Base-by-base conservation (phyloP, 2,329 filamentous ascomycete species). In the Trichophyton benhamiae region DNA sequence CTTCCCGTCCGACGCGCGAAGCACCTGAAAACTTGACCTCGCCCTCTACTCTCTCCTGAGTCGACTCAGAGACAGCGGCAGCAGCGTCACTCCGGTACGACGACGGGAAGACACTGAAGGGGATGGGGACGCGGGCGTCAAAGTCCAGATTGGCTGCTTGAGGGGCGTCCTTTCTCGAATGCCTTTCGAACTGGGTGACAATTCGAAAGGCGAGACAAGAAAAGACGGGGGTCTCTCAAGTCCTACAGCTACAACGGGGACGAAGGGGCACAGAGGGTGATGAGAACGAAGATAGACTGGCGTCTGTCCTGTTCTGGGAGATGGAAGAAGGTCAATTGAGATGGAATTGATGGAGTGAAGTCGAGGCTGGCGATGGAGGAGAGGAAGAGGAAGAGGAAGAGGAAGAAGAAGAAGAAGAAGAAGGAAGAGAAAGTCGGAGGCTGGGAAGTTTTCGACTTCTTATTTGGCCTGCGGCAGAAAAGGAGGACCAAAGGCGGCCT, bases 81-180 rank as follows among this genome's bases (percentile, higher is more conserved):
- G 82, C 81, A 80, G 82, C 81, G 80, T 85, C 83, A 83, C 82
- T 86, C 80, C 88, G 85, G 85, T 96, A 97, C 80, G 91, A 89
- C 79, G 91, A 96, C 83, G 92, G 92, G 86, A 97, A 96, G 88
- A 96, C 88, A 89, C 91, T 96, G 87, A 96, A 95, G 82, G 92
- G 92, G 81, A 97, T 94, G 83, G 92, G 90, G 80, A 96, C 89
- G 80, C 91, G 89, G 81, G 91, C 91, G 88, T 96, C 91, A 94
- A 95, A 96, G 89, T 96, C 91, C 91, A 96, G 91, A 83, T 90
- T 96, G 89, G 82, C 89, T 87, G 87, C 86, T 86, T 88, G 85
- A 80, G 76, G 77, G 78, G 79, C 80, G 85, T 80, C 84, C 82
- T 82, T 85, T 86, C 86, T 89, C 84, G 83, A 84, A 84, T 74